These are phyloP conservation scores for Toxicodendron radicans DNA, from an alignment of 345 rosid species.

Conservation along the genomic window DNA sequence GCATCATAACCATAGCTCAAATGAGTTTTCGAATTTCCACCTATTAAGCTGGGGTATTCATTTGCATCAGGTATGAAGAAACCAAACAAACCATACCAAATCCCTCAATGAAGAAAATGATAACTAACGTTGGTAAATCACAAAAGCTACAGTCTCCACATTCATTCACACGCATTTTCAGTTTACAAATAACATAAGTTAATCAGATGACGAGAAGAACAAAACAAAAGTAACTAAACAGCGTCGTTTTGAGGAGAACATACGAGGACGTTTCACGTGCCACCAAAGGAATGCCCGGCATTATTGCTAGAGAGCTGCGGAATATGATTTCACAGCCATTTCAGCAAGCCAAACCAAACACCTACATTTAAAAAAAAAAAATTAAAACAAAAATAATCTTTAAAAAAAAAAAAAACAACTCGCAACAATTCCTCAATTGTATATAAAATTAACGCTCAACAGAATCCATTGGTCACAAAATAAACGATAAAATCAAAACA, in stretches of 20 bases:
- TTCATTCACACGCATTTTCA: neutral
- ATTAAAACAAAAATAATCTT: neutral
- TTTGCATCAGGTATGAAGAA: neutral
- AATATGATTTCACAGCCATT: constrained; percentile 37
- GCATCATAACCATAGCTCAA: neutral
- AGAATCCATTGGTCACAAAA: neutral
- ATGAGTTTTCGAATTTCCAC: neutral
- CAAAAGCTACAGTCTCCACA: neutral
- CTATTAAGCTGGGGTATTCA: neutral
- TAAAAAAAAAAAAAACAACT: neutral
- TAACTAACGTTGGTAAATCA: too few relatives aligned
- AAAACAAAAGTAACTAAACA: constrained; percentile 10
- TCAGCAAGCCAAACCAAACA: constrained; percentile 7
- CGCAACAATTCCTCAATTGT: neutral
- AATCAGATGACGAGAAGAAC: constrained; percentile 1
- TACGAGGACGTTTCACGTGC: constrained; percentile 83
- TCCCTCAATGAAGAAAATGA: too few relatives aligned
- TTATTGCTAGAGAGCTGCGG: constrained; percentile 44
- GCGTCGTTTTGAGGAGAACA: constrained; percentile 20
- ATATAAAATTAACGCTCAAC: neutral
- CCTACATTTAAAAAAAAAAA: neutral
- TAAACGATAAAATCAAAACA: neutral
- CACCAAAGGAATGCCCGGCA: constrained; percentile 93
- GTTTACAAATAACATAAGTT: neutral
- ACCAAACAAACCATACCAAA: neutral